Conservation (phyloP, 441 rosid genomes). For the Erysimum pusillum region DNA sequence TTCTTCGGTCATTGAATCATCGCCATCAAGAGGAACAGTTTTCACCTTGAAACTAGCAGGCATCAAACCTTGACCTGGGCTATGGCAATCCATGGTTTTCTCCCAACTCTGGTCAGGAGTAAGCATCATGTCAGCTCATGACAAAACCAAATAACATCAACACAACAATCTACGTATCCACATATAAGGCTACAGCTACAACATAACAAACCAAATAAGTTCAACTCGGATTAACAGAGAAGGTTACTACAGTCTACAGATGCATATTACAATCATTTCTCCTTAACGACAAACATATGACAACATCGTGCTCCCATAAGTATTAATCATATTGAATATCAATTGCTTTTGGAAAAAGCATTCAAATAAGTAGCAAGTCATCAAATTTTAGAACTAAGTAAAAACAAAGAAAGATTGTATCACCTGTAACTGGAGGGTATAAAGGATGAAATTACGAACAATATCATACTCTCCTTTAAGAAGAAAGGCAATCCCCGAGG, state of each 20-base stretch:
- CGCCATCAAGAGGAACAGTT: slow-evolving; percentile 78
- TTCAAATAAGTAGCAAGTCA: too few relatives aligned
- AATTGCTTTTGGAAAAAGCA: too few relatives aligned
- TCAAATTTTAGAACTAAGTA: too few relatives aligned
- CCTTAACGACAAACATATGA: slow-evolving; percentile 6
- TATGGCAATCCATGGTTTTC: slow-evolving; percentile 92
- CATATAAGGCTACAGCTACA: not conserved
- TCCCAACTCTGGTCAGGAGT: slow-evolving; percentile 79
- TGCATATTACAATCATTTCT: not conserved
- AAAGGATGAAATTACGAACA: slow-evolving; percentile 71
- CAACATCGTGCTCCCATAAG: not conserved
- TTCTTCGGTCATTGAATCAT: slow-evolving; percentile 80
- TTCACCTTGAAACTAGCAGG: slow-evolving; percentile 94
- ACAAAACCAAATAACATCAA: not conserved
- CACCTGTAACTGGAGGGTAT: slow-evolving; percentile 88
- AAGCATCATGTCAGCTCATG: slow-evolving; percentile 22
- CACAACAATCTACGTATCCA: not conserved
- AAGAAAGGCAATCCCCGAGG: slow-evolving; percentile 79
- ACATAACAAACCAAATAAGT: not conserved
- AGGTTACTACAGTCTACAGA: not conserved
- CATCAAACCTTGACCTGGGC: slow-evolving; percentile 96
- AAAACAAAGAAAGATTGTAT: slow-evolving; percentile 5
- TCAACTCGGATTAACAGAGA: not conserved
- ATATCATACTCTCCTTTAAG: slow-evolving; percentile 78
- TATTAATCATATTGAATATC: not conserved